A percentile compares a stretch with the other conserved stretches of the same genome.
Conservation (phyloP, 345 rosid genomes). For the Zanthoxylum bungeanum region DNA sequence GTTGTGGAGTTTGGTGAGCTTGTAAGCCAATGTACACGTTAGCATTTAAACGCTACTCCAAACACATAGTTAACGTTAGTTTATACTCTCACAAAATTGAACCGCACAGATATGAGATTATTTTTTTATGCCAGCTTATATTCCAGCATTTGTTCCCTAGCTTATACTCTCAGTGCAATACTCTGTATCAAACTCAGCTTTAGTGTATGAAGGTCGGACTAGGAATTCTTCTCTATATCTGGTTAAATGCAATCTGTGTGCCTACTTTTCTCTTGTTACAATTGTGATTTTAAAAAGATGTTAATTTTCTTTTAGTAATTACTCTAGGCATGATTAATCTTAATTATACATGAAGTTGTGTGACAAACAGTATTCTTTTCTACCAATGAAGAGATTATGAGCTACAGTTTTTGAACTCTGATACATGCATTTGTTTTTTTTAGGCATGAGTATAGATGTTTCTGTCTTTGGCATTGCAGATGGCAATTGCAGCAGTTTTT, state of each 20-base stretch:
- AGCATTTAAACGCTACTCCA: no score
- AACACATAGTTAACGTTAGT: no score
- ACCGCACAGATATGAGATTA: no score
- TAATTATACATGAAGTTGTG: background rate
- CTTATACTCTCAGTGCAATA: no score
- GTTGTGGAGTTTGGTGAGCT: no score
- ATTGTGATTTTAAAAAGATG: background rate
- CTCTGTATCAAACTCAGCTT: no score
- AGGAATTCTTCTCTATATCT: background rate
- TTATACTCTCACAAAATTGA: no score
- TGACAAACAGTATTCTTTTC: background rate
- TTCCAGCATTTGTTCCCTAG: no score
- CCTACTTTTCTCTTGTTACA: background rate
- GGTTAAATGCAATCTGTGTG: background rate
- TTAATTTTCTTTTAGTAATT: background rate
- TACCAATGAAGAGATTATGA: background rate
- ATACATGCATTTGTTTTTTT: background rate
- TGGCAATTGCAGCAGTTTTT: constrained; percentile 84
- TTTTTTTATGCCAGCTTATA: no score
- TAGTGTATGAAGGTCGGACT: background rate
- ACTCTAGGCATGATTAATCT: background rate
- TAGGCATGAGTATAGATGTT: background rate
- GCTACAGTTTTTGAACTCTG: background rate
- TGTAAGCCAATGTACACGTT: no score
- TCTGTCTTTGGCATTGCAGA: constrained; percentile 35